Base-by-base conservation (phyloP, 805 yeast species). In the Candida germanica region DNA sequence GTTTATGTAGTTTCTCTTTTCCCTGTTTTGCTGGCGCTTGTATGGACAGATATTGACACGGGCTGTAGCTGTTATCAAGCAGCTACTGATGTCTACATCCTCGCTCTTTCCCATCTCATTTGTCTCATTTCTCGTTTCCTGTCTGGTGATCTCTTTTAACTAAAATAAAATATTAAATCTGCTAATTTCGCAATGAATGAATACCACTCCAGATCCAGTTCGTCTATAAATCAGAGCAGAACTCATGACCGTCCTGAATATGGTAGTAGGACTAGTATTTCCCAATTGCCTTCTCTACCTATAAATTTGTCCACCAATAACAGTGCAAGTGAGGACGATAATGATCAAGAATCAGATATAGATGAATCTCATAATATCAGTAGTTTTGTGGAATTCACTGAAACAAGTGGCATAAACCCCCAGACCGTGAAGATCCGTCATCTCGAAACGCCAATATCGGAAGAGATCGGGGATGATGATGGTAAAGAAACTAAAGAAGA, bases 321-420 rank as follows among this genome's bases (percentile, higher is more conserved):
- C 12, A 20, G 26, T 20, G 10, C 6, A 6, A 10, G 10, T 10
- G 23, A 20, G 23, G 23, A 20, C 10, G 13, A 6, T 21, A 26
- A 38, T 15, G 47, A 40, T 16, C 44, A 36, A 10, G 28, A 29
- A 2, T 6, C 31, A 12, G 27, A 24, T n/a, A 6, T n/a, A 5
- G 32, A 28, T 16, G 8, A 17, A 5, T 14, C 37, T 2, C 17
- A 34, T 14, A 30, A 34, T 11, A 21, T 30, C 8, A 30, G 25
- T 12, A 42, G 47, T 29, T 47, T 44, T 22, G 38, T 47, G 1
- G 48, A 47, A 23, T 44, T 47, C n/a, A n/a, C n/a, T n/a, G n/a
- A n/a, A n/a, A n/a, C n/a, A n/a, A n/a, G n/a, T n/a, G n/a, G n/a
- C n/a, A n/a, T n/a, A n/a, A n/a, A n/a, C n/a, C n/a, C n/a, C n/a